Evolutionary conservation across 2,329 filamentous ascomycete genomes (phyloP).

Genomic region (Helminthosporium solani): DNA sequence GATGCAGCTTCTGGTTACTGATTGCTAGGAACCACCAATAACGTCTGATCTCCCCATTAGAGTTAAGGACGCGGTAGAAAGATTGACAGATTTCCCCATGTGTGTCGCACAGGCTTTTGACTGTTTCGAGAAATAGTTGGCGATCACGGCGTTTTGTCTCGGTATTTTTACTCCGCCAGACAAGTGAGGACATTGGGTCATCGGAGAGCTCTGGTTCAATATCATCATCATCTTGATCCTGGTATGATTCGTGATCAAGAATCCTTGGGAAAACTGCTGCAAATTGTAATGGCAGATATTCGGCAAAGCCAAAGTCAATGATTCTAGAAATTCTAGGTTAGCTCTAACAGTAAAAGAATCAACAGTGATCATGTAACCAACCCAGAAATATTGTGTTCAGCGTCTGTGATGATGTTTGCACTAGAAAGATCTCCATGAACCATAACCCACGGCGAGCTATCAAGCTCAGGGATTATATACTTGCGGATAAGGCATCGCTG

Average conservation of each 20-base stretch:
- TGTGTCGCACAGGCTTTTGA: neutral
- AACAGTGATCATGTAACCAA: neutral
- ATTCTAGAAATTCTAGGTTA: neutral
- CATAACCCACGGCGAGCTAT: neutral
- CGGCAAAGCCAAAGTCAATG: neutral
- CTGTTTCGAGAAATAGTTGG: neutral
- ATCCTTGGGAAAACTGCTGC: neutral
- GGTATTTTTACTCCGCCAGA: neutral
- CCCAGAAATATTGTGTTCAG: neutral
- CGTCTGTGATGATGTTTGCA: neutral
- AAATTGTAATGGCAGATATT: neutral
- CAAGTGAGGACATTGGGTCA: neutral
- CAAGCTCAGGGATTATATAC: neutral
- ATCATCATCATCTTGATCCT: neutral
- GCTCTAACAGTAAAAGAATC: neutral
- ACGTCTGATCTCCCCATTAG: neutral
- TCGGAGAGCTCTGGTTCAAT: neutral
- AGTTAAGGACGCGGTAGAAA: neutral
- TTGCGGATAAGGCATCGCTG: neutral
- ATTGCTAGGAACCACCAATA: neutral
- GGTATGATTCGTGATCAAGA: neutral
- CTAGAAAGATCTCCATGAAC: neutral
- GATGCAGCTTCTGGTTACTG: neutral
- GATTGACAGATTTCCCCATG: neutral
- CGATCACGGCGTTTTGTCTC: neutral